These are phyloP conservation scores for Hypoxylon sp. DNA, from an alignment of 2,329 filamentous ascomycete species.

Conservation along the genomic window DNA sequence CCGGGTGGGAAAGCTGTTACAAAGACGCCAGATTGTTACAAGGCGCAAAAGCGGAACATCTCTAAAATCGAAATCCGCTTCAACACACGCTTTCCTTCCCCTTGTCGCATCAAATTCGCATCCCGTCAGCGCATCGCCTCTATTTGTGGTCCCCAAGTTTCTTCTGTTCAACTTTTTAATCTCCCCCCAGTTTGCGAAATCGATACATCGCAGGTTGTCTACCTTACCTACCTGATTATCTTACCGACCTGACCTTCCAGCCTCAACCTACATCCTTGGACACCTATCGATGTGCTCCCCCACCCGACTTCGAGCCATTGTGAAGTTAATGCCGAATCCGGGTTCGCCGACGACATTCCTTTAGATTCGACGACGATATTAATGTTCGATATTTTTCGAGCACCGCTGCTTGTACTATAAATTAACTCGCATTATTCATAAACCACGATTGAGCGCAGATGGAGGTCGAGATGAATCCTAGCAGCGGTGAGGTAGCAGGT, in stretches of 20 bases:
- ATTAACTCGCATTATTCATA: constrained; percentile 1
- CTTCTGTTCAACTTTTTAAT: constrained; percentile 8
- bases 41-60: constrained; percentile 12
- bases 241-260: constrained; percentile 2
- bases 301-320: constrained; percentile 9
- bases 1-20: constrained; percentile 9
- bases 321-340: constrained; percentile 9
- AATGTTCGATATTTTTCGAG: constrained; percentile 2
- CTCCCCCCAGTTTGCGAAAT: constrained; percentile 2
- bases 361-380: constrained; percentile 10
- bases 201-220: neutral
- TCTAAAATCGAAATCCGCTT: constrained; percentile 23
- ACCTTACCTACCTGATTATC: neutral
- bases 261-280: too few species aligned
- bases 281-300: constrained; percentile 7
- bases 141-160: constrained; percentile 24
- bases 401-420: neutral
- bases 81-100: constrained; percentile 13
- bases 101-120: constrained; percentile 33
- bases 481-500: constrained; percentile 23
- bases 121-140: constrained; percentile 33
- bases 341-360: constrained; percentile 16
- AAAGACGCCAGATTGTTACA: neutral
- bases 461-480: constrained; percentile 27
- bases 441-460: constrained; percentile 10